Base-by-base conservation (phyloP, 2,329 filamentous ascomycete species). In the Trichoderma sp. region DNA sequence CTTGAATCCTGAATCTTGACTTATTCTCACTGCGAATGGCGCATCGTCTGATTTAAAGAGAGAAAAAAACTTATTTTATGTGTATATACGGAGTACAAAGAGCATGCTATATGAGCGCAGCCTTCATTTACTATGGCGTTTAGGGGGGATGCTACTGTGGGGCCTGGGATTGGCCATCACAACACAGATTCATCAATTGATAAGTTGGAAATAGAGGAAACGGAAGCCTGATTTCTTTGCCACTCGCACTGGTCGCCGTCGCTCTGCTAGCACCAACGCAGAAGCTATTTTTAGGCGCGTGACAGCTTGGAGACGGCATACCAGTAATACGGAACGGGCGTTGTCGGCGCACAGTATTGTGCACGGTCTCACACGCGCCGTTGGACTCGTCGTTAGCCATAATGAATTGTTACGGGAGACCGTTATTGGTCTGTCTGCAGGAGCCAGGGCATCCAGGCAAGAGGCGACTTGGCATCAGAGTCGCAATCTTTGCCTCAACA, bases 241-340 rank as follows among this genome's bases (percentile, higher is more conserved):
- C 32, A n/a, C 52, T 19, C 25, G 29, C n/a, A 45, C 25, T 39
- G 25, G 34, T 50, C 15, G 13, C n/a, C n/a, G 19, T 29, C 25
- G 32, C 22, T 34, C 12, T 52, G 48, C 61, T 35, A 34, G 50
- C 17, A 13, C 39, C 58, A 60, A 60, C 15, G 58, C 22, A 48
- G 37, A 32, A 35, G 25, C 61, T 64, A 64, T 56, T 64, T 64
- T 64, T 64, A 48, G 60, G 48, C 34, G 48, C 48, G 35, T 42
- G 48, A 54, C 48, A 37, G 50, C 37, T 64, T 64, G 35, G 37
- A 57, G 15, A 45, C 52, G 48, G 37, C 37, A 29, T 57, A 56
- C 61, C 29, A 65, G 61, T 65, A 57, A 65, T 65, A 56, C 19
- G 27, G 27, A 57, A 53, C 61, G 61, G 61, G 61, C 61, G 61